Base-by-base conservation (phyloP, 257 asterid species). In the Jaltomata sinuosa region DNA sequence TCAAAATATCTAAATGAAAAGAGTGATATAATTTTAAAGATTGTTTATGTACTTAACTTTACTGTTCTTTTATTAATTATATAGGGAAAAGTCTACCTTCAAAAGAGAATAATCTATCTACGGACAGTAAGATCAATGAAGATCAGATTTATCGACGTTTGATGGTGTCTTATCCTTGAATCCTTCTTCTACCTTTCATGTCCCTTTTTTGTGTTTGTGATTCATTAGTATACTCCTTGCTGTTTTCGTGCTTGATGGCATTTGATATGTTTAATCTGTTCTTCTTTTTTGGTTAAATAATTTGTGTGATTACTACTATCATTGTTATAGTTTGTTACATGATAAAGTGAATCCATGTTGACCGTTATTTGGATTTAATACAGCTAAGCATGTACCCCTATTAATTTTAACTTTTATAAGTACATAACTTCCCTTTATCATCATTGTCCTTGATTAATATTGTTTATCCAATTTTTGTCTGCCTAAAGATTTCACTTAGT, bases 81-180 rank as follows among this genome's bases (percentile, higher is more conserved):
- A 29, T 55, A n/a, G 8, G n/a, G n/a, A n/a, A n/a, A n/a, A n/a
- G n/a, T n/a, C n/a, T n/a, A n/a, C n/a, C n/a, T n/a, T n/a, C n/a
- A n/a, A 55, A 4, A 38, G 42, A 8, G 31, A 55, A 0, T n/a
- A 55, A 55, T n/a, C 14, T 0, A 57, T 57, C 9, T n/a, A 1
- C n/a, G 14, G 15, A 55, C 0, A 1, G 0, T 0, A n/a, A 5
- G 0, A 3, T 21, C 2, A 8, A 8, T 54, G 0, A 55, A 5
- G 1, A 40, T 40, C 10, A 40, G 8, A 40, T 40, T 40, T 40
- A 40, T 40, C 10, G 8, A 40, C 7, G 6, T 36, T 36, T n/a
- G n/a, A n/a, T n/a, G n/a, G n/a, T 8, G 6, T 36, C 40, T 36
- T 36, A 2, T 36, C 40, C 4, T 36, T 36, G 6, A 3, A 36